Evolutionary conservation across 192 early-diverging fungal species (phyloP).

Genomic region (Podila clonocystis): DNA sequence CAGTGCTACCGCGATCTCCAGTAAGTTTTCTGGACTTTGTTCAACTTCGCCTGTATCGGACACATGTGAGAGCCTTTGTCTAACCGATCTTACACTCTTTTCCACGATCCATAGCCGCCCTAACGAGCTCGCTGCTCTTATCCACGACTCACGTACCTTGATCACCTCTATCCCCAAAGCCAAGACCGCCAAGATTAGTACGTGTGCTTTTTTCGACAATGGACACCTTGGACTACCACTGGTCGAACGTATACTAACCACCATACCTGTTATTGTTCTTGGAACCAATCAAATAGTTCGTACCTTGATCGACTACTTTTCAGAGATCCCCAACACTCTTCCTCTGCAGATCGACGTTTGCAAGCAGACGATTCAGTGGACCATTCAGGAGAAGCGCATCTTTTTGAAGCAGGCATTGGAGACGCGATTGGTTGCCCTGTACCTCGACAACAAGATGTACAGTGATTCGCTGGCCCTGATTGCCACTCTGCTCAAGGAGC

Average conservation of each 20-base stretch:
- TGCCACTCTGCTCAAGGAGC: slow-evolving; percentile 86
- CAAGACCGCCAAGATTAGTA: slow-evolving; percentile 95
- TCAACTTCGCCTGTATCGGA: too few relatives aligned
- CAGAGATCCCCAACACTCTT: slow-evolving; percentile 86
- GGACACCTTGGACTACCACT: background rate
- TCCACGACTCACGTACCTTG: slow-evolving; percentile 81
- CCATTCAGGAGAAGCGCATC: slow-evolving; percentile 89
- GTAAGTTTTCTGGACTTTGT: slow-evolving; percentile 44
- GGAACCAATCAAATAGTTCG: slow-evolving; percentile 63
- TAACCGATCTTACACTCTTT: background rate
- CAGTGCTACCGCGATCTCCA: slow-evolving; percentile 76
- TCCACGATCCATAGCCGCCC: slow-evolving; percentile 64
- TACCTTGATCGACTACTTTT: slow-evolving; percentile 87
- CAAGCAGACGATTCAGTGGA: slow-evolving; percentile 96
- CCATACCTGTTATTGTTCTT: background rate
- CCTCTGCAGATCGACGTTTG: slow-evolving; percentile 93
- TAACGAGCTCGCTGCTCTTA: slow-evolving; percentile 80
- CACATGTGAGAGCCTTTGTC: background rate
- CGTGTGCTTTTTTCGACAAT: slow-evolving; percentile 6
- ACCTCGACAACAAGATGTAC: slow-evolving; percentile 95
- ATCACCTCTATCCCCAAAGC: slow-evolving; percentile 92
- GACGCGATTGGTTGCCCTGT: slow-evolving; percentile 90
- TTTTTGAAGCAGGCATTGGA: slow-evolving; percentile 96
- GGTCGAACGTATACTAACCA: background rate
- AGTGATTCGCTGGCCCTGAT: slow-evolving; percentile 90